Evolutionary conservation across 768 basidiomycete genomes (phyloP), one percentile per base, ranked within the genome.

Genomic region (Tulasnella sp.): DNA sequence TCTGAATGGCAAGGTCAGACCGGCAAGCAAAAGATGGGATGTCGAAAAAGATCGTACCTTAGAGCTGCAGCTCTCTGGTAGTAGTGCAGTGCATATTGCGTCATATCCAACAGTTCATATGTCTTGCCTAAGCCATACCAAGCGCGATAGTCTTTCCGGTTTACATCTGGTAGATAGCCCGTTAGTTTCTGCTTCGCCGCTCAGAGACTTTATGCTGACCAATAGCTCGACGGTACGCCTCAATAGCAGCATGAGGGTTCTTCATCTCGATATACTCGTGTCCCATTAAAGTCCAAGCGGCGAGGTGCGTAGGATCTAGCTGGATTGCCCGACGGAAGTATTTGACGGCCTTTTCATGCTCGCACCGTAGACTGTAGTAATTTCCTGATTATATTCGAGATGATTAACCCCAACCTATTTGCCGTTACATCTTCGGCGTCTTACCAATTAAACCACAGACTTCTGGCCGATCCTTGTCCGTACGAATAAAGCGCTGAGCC

Each of bases 71-170:
- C 96, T 80, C 94, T 90, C 81, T 98, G 96, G 82, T 96, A 99
- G 83, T 99, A 99, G 83, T 97, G 90, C 37, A 99, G 85, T 6
- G 97, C 92, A 84, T 99, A 99, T 81, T 94, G 91, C 78, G 94
- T 94, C 96, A 99, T 99, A 81, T 92, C 96, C 73, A 99, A 84
- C 31, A 99, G 86, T 80, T 99, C 97, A 82, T 99, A 99, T 15
- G 97, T 95, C 82, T 99, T 97, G 3, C 97, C 97, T 72, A 99
- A 90, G 42, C 97, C 97, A 83, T 96, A 98, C 97, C 97, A 99
- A 7, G 96, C 97, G 76, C 97, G 85, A 81, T 97, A 98, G 83
- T 99, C 97, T 82, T 98, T 97, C 74, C 94, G 88, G 80, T 97
- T 97, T 79, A 97, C 91, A 80, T 99, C 97, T 98, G 77, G 6